Evolutionary conservation across 2,329 filamentous ascomycete genomes (phyloP), one percentile per base, ranked within the genome.

Genomic region (Sporothrix curviconia): DNA sequence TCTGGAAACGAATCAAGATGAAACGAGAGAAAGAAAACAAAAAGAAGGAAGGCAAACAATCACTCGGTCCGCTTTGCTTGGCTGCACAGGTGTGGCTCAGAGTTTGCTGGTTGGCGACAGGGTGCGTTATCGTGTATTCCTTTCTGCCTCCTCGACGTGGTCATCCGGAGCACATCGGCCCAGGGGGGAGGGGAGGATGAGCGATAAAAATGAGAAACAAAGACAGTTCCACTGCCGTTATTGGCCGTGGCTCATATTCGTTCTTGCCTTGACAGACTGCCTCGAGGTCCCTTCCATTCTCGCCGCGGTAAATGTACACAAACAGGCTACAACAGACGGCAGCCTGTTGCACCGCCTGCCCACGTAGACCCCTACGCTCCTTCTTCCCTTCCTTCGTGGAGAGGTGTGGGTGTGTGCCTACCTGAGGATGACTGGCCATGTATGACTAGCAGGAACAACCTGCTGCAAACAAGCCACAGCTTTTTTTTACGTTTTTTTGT

Each of bases 1-100:
- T n/a, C n/a, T n/a, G n/a, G n/a, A n/a, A n/a, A n/a, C n/a, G n/a
- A 37, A 50, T 37, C 46, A 50, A 37, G 47, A 50, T 37, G 47
- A 50, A 50, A 25, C 8, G 17, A 49, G 32, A 6, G 12, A 25
- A 37, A 15, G 17, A 22, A 17, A 37, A 7, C 24, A 12, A 7
- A 36, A 17, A 37, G n/a, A n/a, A n/a, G n/a, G n/a, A n/a, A n/a
- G n/a, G n/a, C n/a, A 50, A 17, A 25, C 4, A 25, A 14, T 15
- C 14, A n/a, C n/a, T n/a, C n/a, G 47, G 36, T 12, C 55, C 55
- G 44, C 46, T 43, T 44, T 44, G 15, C 7, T n/a, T 50, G 55
- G 46, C 12, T 19, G 3, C 39, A 28, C 55, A 37, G 44, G 47
- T 17, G 39, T 22, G 55, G 7, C 12, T 25, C 12, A 37, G 55